These are phyloP conservation scores for Rubus idaeus DNA, from an alignment of 306 rosid genomes.

Conservation along the genomic window DNA sequence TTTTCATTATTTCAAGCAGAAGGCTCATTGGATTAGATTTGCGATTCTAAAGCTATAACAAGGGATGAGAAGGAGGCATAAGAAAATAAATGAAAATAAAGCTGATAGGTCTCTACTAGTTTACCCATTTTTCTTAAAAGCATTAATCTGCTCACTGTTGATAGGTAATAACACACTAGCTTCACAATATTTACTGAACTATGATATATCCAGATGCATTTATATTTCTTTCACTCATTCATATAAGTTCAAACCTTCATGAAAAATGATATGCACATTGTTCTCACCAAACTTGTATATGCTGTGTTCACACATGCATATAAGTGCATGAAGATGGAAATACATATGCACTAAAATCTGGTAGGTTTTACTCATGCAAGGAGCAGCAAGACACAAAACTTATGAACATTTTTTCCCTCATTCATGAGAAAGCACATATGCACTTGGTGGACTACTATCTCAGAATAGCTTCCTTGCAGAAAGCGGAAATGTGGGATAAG, in stretches of 20 bases:
- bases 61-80: background rate
- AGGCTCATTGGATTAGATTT: background rate
- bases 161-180: background rate
- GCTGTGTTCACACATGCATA: background rate
- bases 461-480: background rate
- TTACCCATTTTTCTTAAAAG: conserved; percentile 1
- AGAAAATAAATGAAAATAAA: background rate
- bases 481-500: background rate
- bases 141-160: conserved; percentile 9
- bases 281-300: background rate
- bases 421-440: background rate
- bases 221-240: background rate
- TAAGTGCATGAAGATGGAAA: background rate
- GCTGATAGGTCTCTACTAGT: background rate
- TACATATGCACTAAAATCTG: background rate
- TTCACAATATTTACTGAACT: background rate
- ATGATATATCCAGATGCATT: background rate
- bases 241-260: background rate
- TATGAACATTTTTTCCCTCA: background rate
- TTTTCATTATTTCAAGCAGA: conserved; percentile 16
- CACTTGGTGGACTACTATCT: background rate
- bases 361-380: background rate
- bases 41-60: background rate
- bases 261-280: background rate
- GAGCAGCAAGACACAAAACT: background rate